Evolutionary conservation across 1,284 basidiomycete genomes (phyloP).

Genomic region (Marasmius tenuissimus): DNA sequence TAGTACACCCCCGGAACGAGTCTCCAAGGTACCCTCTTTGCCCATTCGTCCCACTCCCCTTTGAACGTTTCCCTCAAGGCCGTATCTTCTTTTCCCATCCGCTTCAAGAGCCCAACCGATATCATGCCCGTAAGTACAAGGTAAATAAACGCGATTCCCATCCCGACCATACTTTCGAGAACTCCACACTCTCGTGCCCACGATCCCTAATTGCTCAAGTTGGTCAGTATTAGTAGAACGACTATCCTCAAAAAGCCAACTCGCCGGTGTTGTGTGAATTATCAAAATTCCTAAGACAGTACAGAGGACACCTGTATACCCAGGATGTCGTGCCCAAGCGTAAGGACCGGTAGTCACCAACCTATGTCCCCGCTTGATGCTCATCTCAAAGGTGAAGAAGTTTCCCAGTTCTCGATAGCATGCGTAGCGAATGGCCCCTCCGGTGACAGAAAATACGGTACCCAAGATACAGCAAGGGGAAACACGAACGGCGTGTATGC

Average conservation of each 20-base stretch:
- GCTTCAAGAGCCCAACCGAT: conserved; percentile 29
- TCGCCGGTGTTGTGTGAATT: conserved; percentile 33
- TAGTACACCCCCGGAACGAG: conserved; percentile 34
- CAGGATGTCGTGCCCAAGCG: conserved; percentile 32
- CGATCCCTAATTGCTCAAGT: conserved; percentile 28
- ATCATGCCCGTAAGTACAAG: conserved; percentile 27
- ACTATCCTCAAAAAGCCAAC: conserved; percentile 10
- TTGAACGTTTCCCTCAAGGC: conserved; percentile 34
- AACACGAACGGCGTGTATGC: conserved; percentile 24
- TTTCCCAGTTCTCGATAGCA: conserved; percentile 40
- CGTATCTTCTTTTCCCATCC: conserved; percentile 40
- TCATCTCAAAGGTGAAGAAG: conserved; percentile 44
- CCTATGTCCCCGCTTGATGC: conserved; percentile 37
- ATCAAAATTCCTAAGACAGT: conserved; percentile 30
- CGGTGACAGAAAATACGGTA: conserved; percentile 27
- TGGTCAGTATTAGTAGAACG: not conserved
- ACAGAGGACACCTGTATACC: conserved; percentile 29
- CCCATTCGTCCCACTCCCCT: conserved; percentile 38
- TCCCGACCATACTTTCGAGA: conserved; percentile 27
- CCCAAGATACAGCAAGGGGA: conserved; percentile 33
- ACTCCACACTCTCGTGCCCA: conserved; percentile 39
- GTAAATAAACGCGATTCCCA: conserved; percentile 22
- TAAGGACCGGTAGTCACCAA: conserved; percentile 42
- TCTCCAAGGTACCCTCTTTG: conserved; percentile 34
- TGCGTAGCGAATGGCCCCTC: conserved; percentile 33